Percentiles rank a stretch among this genome's conserved stretches.
These are phyloP conservation scores for Dunaliella primolecta DNA, from an alignment of 139 green algal species.

Conservation along the genomic window DNA sequence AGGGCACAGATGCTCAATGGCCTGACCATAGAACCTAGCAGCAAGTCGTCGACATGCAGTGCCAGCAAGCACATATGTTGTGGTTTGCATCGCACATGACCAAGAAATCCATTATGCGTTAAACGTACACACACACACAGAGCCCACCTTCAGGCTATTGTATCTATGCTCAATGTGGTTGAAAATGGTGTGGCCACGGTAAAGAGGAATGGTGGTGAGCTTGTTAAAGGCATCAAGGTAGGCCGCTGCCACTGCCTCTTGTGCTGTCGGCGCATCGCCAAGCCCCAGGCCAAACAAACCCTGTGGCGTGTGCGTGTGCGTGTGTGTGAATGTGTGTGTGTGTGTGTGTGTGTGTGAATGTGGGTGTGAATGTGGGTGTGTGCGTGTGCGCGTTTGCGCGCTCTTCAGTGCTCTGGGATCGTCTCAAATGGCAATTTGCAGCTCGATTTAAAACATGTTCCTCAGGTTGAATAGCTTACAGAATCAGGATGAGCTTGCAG, in stretches of 20 bases:
- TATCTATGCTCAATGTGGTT: constrained; percentile 44
- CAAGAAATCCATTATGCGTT: too few species aligned
- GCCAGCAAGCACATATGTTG: too few species aligned
- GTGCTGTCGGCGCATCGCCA: constrained; percentile 20
- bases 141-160: constrained; percentile 43
- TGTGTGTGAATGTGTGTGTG: not conserved
- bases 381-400: not conserved
- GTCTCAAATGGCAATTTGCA: not conserved
- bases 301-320: constrained; percentile 12
- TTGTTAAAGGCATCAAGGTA: constrained; percentile 36
- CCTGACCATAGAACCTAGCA: too few species aligned
- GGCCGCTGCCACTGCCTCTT: constrained; percentile 30
- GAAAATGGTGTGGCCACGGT: constrained; percentile 54
- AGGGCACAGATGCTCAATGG: too few species aligned
- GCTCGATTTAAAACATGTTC: too few species aligned
- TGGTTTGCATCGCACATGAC: too few species aligned
- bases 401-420: not conserved
- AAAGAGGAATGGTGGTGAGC: constrained; percentile 43
- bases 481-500: too few species aligned
- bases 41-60: too few species aligned
- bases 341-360: not conserved
- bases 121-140: too few species aligned
- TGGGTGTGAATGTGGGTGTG: not conserved
- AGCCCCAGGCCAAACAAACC: constrained; percentile 41
- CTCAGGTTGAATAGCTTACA: too few species aligned